Evolutionary conservation across 176 grass and related monocot species (phyloP).

Genomic region (Eragrostis curvula): DNA sequence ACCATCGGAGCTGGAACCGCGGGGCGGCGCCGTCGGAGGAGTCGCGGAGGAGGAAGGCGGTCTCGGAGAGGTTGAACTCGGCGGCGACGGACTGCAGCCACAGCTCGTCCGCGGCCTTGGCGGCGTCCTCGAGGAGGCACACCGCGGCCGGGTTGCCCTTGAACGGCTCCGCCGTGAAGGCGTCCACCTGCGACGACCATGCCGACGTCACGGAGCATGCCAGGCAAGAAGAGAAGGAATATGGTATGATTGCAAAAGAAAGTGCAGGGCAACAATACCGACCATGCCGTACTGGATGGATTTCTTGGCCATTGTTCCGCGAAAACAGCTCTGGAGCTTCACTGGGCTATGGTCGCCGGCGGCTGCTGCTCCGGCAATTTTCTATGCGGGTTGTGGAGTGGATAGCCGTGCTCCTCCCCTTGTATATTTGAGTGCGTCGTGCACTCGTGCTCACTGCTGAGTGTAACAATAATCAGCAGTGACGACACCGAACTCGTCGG

Average conservation of each 20-base stretch:
- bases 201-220: neutral
- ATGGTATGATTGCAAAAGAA: no score
- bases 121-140: slow-evolving; percentile 50
- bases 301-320: slow-evolving; percentile 44
- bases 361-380: neutral
- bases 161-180: slow-evolving; percentile 61
- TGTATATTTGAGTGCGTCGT: no score
- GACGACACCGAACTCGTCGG: neutral
- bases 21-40: slow-evolving; percentile 21
- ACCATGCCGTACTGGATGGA: slow-evolving; percentile 62
- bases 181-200: slow-evolving; percentile 63
- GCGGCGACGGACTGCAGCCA: slow-evolving; percentile 81
- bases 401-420: neutral
- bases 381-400: no score
- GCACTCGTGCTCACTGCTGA: neutral
- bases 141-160: slow-evolving; percentile 82
- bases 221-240: neutral
- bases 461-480: slow-evolving; percentile 1
- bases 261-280: neutral
- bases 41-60: slow-evolving; percentile 55
- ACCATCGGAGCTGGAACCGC: slow-evolving; percentile 71
- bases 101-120: slow-evolving; percentile 34
- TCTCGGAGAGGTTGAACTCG: slow-evolving; percentile 80
- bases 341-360: neutral
- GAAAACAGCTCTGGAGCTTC: neutral